These are phyloP conservation scores for Leptomonas seymouri DNA, from an alignment of 208 protist genomes.

Conservation along the genomic window DNA sequence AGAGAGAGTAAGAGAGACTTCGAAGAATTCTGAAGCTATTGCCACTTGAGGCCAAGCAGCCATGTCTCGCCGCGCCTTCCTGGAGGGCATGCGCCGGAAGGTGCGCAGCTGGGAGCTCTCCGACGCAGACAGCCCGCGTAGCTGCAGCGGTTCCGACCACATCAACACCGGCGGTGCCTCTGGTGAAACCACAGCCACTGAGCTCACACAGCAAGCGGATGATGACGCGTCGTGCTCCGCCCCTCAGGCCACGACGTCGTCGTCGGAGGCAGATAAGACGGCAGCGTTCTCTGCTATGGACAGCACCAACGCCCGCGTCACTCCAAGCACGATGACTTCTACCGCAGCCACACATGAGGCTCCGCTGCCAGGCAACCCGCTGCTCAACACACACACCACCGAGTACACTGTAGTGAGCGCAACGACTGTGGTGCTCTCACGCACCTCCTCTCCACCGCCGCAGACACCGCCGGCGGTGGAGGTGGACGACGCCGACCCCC, in stretches of 20 bases:
- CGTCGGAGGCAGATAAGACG: no score
- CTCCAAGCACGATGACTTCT: no score
- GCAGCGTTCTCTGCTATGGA: no score
- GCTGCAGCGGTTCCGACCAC: conserved; percentile 1
- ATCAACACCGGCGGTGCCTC: neutral
- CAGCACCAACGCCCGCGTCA: no score
- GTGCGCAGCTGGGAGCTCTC: conserved; percentile 16
- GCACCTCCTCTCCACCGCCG: conserved; percentile 6
- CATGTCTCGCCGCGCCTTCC: conserved; percentile 29
- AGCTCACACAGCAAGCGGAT: no score
- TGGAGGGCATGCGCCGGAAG: conserved; percentile 36
- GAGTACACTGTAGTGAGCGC: conserved; percentile 19
- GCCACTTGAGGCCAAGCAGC: neutral
- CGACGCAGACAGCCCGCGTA: conserved; percentile 14
- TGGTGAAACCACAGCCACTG: no score
- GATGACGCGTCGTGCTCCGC: no score
- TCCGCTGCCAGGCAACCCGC: conserved; percentile 1
- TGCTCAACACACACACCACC: neutral
- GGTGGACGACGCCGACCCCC: neutral
- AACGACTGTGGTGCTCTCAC: neutral
- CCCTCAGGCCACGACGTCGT: no score
- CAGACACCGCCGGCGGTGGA: conserved; percentile 7
- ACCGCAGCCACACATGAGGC: neutral
- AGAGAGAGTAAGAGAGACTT: no score
- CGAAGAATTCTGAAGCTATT: neutral